phyloP scores from a whole-genome alignment of 805 yeast species.

The Spathaspora girioi region DNA sequence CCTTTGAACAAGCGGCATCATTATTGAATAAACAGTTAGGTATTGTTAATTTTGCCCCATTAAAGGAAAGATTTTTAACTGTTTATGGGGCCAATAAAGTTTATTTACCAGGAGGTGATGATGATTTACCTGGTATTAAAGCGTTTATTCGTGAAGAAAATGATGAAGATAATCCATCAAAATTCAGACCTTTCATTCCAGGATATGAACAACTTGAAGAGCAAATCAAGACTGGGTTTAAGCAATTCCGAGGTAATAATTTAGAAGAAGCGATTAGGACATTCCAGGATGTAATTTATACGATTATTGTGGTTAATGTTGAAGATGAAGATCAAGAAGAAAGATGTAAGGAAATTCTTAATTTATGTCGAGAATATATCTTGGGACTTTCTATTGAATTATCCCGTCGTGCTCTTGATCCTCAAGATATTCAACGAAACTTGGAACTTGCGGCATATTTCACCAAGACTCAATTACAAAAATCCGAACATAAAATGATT shows the following conservation, averaged over 20 bases:
- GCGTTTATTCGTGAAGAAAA: constrained; percentile 65
- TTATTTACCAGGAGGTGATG: constrained; percentile 68
- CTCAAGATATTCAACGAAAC: constrained; percentile 73
- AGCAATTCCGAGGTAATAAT: constrained; percentile 77
- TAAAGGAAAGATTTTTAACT: constrained; percentile 77
- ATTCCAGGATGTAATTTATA: constrained; percentile 78
- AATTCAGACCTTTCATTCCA: constrained; percentile 63
- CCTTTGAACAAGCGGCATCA: constrained; percentile 93
- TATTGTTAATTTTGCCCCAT: constrained; percentile 80
- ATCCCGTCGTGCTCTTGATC: constrained; percentile 76
- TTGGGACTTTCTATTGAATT: constrained; percentile 89
- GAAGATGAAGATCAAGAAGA: constrained; percentile 70
- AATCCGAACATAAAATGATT: constrained; percentile 70
- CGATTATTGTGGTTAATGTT: constrained; percentile 68
- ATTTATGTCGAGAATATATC: constrained; percentile 83
- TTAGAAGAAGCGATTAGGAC: constrained; percentile 73
- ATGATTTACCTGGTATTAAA: constrained; percentile 67
- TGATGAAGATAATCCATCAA: constrained; percentile 49
- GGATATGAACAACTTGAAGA: constrained; percentile 66
- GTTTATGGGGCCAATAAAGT: constrained; percentile 79
- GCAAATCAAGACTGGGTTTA: constrained; percentile 70
- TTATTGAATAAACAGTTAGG: constrained; percentile 88
- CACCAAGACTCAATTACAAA: constrained; percentile 77
- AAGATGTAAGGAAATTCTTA: constrained; percentile 67
- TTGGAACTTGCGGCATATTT: constrained; percentile 95